Base-by-base conservation (phyloP, 768 basidiomycete species). In the Cystobasidium tubakii region DNA sequence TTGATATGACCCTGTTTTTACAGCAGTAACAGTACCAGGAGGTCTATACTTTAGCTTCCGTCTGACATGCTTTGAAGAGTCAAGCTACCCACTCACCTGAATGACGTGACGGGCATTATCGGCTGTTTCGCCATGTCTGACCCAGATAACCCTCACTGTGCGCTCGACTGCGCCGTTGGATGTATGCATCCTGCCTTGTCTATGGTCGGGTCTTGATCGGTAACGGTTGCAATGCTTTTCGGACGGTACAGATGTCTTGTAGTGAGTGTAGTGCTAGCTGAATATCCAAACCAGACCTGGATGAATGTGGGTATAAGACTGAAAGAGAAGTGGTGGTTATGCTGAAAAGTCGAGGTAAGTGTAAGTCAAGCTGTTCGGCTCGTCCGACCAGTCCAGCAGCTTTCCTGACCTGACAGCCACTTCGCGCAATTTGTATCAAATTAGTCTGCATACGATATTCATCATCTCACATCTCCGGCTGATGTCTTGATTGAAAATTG, bases 91-190 rank as follows among this genome's bases (percentile, higher is more conserved):
- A 53, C 29, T 23, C 33, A 71, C 69, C 54, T 71, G 69, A 36
- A 71, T 71, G 10, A 71, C 34, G 19, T 36, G 44, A 39, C 55
- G 29, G 33, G 55, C 54, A 31, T 71, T 71, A 44, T 71, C 69
- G 31, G 29, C 69, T 17, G 69, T 71, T 34, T 71, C 69, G 25
- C 69, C 69, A 60, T 71, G 69, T 21, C 69, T 46, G 15, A 71
- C 54, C 33, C 53, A 55, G 3, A 71, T 34, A n/a, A 71, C 25
- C 13, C 54, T 53, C n/a, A 71, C 33, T 23, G 63, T 42, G 15
- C 63, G 63, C 63, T 65, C 63, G 23, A 36, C 34, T 36, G 63
- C 31, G 34, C 33, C 29, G 27, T 15, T 62, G 2, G 57, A 12
- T 7, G 57, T 17, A n/a, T n/a, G 15, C 46, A 50, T 50, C 21